Evolutionary conservation across 108 stramenopile genomes (phyloP).

Genomic region (Fistulifera solaris): DNA sequence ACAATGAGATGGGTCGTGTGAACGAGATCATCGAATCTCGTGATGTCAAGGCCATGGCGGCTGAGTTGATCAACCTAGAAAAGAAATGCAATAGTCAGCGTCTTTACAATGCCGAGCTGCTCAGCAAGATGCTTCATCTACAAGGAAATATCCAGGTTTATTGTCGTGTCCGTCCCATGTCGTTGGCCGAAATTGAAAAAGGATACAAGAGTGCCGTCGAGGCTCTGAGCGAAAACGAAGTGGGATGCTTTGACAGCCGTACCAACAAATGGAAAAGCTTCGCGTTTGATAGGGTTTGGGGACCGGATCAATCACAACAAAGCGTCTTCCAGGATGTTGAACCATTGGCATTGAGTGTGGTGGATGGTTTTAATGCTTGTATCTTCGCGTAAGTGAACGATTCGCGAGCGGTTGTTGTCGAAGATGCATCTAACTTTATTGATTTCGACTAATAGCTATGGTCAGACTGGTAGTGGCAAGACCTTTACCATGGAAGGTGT

Average conservation of each 20-base stretch:
- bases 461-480: constrained; percentile 67
- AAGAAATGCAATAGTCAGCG: constrained; percentile 67
- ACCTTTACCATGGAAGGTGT: constrained; percentile 87
- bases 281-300: constrained; percentile 94
- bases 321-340: constrained; percentile 92
- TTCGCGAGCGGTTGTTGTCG: neutral
- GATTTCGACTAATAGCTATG: constrained; percentile 1
- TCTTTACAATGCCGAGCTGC: constrained; percentile 80
- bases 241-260: constrained; percentile 77
- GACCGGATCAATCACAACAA: constrained; percentile 76
- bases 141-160: constrained; percentile 92
- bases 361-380: constrained; percentile 98
- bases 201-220: constrained; percentile 70
- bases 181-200: constrained; percentile 53
- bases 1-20: constrained; percentile 17
- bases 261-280: constrained; percentile 79
- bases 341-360: constrained; percentile 85
- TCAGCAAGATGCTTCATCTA: constrained; percentile 75
- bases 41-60: constrained; percentile 42
- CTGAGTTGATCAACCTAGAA: constrained; percentile 51
- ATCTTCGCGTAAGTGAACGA: constrained; percentile 98
- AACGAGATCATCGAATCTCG: constrained; percentile 55
- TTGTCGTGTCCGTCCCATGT: constrained; percentile 81
- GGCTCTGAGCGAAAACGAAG: constrained; percentile 78
- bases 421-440: neutral